Percentiles rank a stretch among this genome's conserved stretches.
Conservation (phyloP, 1,284 basidiomycete genomes). For the Filobasidium uniguttulatum region DNA sequence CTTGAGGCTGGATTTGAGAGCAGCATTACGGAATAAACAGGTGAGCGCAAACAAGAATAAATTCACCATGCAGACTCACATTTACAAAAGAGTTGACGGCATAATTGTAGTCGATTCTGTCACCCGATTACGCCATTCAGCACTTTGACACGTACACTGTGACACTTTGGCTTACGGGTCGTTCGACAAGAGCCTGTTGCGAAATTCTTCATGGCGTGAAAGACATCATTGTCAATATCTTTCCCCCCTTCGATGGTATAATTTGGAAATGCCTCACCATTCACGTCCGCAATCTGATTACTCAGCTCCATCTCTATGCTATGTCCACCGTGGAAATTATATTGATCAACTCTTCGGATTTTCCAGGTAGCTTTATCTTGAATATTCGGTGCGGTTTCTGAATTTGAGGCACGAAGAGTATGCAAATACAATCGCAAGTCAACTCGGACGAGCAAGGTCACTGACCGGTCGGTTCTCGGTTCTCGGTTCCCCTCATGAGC, state of each 20-base stretch:
- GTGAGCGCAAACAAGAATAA: not conserved
- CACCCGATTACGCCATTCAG: too few relatives aligned
- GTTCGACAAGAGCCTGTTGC: conserved; percentile 6
- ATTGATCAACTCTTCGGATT: too few relatives aligned
- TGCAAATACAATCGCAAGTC: too few relatives aligned
- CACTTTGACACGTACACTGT: not conserved
- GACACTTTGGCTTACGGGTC: conserved; percentile 5
- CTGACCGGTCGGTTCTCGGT: too few relatives aligned
- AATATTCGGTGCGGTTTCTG: too few relatives aligned
- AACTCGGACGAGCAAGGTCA: too few relatives aligned
- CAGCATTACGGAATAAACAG: too few relatives aligned
- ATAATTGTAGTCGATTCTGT: conserved; percentile 14
- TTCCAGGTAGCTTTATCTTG: too few relatives aligned
- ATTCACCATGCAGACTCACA: conserved; percentile 2
- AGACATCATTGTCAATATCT: not conserved
- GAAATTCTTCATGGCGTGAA: conserved; percentile 4
- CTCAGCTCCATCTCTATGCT: not conserved
- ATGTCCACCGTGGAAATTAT: too few relatives aligned
- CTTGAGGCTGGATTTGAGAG: conserved; percentile 8
- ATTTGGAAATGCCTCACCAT: too few relatives aligned
- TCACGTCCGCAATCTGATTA: not conserved
- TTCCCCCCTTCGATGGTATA: not conserved
- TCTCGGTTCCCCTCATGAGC: too few relatives aligned
- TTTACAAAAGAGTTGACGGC: conserved; percentile 13
- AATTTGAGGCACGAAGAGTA: too few relatives aligned